Percentiles rank a stretch among this genome's conserved stretches.
Evolutionary conservation across 257 asterid genomes (phyloP).

Genomic region (Nicotiana sylvestris): DNA sequence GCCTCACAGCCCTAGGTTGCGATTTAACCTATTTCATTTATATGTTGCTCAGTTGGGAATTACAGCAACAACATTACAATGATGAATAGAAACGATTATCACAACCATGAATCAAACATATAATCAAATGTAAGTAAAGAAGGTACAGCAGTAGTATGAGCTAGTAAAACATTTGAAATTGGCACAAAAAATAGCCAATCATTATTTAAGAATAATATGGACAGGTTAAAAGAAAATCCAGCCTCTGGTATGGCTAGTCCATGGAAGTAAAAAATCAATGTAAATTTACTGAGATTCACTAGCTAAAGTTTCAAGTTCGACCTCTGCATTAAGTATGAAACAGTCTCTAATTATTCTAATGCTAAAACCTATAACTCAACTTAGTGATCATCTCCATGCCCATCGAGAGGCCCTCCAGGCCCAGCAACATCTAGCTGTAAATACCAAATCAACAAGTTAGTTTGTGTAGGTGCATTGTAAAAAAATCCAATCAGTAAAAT

Average conservation of each 20-base stretch:
- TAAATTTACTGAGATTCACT: neutral
- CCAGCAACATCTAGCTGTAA: slow-evolving; percentile 73
- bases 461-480: neutral
- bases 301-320: neutral
- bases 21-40: neutral
- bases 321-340: neutral
- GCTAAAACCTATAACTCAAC: slow-evolving; percentile 20
- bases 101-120: neutral
- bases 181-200: neutral
- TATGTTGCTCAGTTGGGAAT: neutral
- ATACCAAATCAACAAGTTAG: neutral
- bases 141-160: neutral
- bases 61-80: neutral
- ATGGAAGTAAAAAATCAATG: neutral
- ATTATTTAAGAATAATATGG: neutral
- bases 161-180: neutral
- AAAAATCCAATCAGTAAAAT: slow-evolving; percentile 1
- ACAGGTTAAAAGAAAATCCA: neutral
- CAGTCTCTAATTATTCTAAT: neutral
- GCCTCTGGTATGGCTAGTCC: neutral
- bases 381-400: slow-evolving; percentile 44
- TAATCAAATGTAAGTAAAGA: neutral
- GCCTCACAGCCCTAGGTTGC: neutral
- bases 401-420: slow-evolving; percentile 72
- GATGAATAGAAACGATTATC: neutral